phyloP scores from a whole-genome alignment of 2,329 filamentous ascomycete genomes.

The Alternaria arborescens region DNA sequence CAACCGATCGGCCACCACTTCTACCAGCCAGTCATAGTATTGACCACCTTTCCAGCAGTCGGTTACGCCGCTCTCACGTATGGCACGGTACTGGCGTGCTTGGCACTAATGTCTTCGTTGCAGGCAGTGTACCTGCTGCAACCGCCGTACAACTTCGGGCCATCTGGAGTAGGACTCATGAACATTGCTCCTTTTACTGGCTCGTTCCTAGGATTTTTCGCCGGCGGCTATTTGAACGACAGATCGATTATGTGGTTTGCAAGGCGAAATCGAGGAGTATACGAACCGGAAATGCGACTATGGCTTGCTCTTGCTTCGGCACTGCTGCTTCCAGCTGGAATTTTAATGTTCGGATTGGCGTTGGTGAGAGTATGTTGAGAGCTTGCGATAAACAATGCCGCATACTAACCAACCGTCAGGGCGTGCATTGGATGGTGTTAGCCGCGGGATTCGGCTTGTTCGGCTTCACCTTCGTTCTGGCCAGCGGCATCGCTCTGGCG shows the following conservation, averaged over 20 bases:
- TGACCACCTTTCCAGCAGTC: conserved; percentile 53
- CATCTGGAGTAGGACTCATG: conserved; percentile 52
- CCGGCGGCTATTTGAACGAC: conserved; percentile 32
- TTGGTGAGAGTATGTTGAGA: conserved; percentile 28
- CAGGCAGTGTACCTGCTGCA: conserved; percentile 49
- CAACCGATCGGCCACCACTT: conserved; percentile 36
- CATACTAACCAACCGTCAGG: conserved; percentile 23
- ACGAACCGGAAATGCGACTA: conserved; percentile 58
- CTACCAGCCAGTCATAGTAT: conserved; percentile 50
- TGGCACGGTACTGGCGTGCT: conserved; percentile 51
- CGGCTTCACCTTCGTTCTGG: conserved; percentile 48
- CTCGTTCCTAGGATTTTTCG: conserved; percentile 38
- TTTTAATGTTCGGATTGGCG: conserved; percentile 54
- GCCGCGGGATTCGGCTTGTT: conserved; percentile 52
- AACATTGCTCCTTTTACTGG: conserved; percentile 54
- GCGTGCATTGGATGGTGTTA: conserved; percentile 35
- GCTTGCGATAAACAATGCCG: not conserved
- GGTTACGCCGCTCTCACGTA: conserved; percentile 44
- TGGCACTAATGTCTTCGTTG: conserved; percentile 50
- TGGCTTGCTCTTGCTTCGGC: conserved; percentile 50
- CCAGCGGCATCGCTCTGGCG: conserved; percentile 49
- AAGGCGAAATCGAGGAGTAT: conserved; percentile 51
- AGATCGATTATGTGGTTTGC: conserved; percentile 45
- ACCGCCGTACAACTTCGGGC: conserved; percentile 54
- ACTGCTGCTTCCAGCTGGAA: conserved; percentile 41